Base-by-base conservation (phyloP, 441 rosid genomes). In the Bruguiera hainesii region DNA sequence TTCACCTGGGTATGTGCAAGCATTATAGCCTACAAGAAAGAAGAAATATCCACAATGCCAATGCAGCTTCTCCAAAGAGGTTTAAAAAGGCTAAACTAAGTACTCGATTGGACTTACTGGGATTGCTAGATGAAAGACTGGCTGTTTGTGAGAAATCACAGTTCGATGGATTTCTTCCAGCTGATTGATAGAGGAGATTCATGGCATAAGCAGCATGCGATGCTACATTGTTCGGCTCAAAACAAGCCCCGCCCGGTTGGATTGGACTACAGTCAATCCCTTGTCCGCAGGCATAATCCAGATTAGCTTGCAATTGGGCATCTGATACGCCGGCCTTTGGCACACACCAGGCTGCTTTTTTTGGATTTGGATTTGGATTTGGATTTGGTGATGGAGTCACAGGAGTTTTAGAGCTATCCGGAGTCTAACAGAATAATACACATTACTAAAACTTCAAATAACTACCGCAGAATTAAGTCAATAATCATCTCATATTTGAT, bases 71-170 rank as follows among this genome's bases (percentile, higher is more conserved):
- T 11, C 48, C 48, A 13, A 3, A 42, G 18, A 42, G 16, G 18
- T 42, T 42, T 11, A 11, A 13, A 11, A 42, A 42, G 48, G 48
- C 48, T 13, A 13, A 42, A 52, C 11, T 15, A 2, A 26, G 19
- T 3, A 16, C 19, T 42, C 39, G 19, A 58, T 26, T 6, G 28
- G 71, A 71, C 91, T 81, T 81, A 86, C 92, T 88, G 3, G 96
- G 96, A 64, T 85, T 78, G 33, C 71, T 71, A 2, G 86, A 80
- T 0, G 93, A 78, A 58, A 89, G 57, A 25, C 69, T 75, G 50
- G 89, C 89, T 7, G 91, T 78, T 51, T 85, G 80, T 0, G 88
- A 85, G 78, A 88, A 88, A 73, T 90, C 94, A 35, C 96, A 90
- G 65, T 70, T 66, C 78, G n/a, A 51, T 15, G 85, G 81, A 55